Conservation (phyloP, 1,284 basidiomycete genomes). For the Sanghuangporus sanghuang region DNA sequence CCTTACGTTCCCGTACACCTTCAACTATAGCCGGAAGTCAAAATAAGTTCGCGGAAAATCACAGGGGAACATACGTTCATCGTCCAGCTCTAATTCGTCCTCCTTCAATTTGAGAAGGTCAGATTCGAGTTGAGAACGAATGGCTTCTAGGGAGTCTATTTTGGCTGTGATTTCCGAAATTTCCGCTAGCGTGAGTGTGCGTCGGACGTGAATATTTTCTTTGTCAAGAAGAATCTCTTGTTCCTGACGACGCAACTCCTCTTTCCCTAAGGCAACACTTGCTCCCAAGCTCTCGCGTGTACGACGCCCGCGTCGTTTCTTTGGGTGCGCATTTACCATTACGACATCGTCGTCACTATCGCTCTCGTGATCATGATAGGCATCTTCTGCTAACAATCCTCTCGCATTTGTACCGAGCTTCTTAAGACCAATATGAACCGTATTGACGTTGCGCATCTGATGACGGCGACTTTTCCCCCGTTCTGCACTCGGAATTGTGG, state of each 20-base stretch:
- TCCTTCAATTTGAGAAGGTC: slow-evolving; percentile 87
- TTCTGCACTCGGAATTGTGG: slow-evolving; percentile 86
- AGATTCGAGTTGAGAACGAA: slow-evolving; percentile 76
- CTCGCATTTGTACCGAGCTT: slow-evolving; percentile 72
- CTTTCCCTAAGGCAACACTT: slow-evolving; percentile 68
- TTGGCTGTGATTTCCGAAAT: slow-evolving; percentile 85
- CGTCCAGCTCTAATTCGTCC: slow-evolving; percentile 93
- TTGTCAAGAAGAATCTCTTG: slow-evolving; percentile 85
- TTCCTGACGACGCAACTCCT: slow-evolving; percentile 77
- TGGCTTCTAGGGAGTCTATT: slow-evolving; percentile 81
- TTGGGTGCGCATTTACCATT: slow-evolving; percentile 33
- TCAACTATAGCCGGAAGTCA: slow-evolving; percentile 53
- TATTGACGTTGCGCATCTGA: slow-evolving; percentile 76
- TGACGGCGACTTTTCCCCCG: slow-evolving; percentile 69
- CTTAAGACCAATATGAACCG: slow-evolving; percentile 73
- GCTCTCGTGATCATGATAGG: slow-evolving; percentile 53
- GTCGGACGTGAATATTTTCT: slow-evolving; percentile 82
- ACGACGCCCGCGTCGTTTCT: slow-evolving; percentile 50
- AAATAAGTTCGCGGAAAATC: slow-evolving; percentile 27
- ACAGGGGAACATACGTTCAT: slow-evolving; percentile 64
- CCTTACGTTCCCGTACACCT: slow-evolving; percentile 80
- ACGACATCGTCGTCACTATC: slow-evolving; percentile 63
- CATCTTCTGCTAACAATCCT: slow-evolving; percentile 60
- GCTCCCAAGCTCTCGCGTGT: slow-evolving; percentile 65
- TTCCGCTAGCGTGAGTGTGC: slow-evolving; percentile 78